Conservation (phyloP, 2,329 filamentous ascomycete species). For the Colletotrichum incanum region DNA sequence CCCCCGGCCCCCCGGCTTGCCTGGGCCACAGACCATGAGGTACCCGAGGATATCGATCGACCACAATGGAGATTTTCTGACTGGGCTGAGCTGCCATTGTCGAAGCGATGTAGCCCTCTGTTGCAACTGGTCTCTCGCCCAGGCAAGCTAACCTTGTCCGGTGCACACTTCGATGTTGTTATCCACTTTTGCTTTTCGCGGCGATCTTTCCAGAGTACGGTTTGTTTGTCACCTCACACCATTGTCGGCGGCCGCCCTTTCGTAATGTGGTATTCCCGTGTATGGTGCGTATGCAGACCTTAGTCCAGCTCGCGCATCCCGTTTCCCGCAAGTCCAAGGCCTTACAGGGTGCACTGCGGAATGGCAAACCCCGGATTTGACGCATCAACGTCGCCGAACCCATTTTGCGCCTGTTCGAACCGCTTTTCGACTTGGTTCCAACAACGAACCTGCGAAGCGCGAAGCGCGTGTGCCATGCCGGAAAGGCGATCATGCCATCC, state of each 20-base stretch:
- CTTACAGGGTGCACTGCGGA: background rate
- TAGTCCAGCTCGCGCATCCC: background rate
- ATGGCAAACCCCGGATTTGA: constrained; percentile 2
- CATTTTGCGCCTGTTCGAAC: constrained; percentile 17
- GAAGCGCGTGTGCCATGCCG: constrained; percentile 34
- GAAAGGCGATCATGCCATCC: constrained; percentile 34
- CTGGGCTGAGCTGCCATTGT: constrained; percentile 39
- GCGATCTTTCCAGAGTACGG: constrained; percentile 21
- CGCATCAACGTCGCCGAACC: constrained; percentile 6
- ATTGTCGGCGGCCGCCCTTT: constrained; percentile 16
- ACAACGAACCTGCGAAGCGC: constrained; percentile 29
- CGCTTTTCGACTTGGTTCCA: constrained; percentile 7
- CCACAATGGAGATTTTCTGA: constrained; percentile 7
- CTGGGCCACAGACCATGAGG: constrained; percentile 6
- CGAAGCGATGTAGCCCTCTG: constrained; percentile 41
- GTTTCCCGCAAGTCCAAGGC: background rate
- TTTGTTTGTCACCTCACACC: constrained; percentile 24
- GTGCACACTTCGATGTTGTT: constrained; percentile 22
- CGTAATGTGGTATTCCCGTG: background rate
- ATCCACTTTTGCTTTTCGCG: constrained; percentile 16
- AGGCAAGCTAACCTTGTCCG: constrained; percentile 26
- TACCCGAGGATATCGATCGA: constrained; percentile 28
- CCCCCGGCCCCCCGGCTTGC: constrained; percentile 11
- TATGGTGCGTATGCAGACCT: background rate
- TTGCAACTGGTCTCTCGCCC: constrained; percentile 27